Percentiles rank a stretch among this genome's conserved stretches.
phyloP scores from a whole-genome alignment of 2,329 filamentous ascomycete genomes.

The Diaporthe amygdali region DNA sequence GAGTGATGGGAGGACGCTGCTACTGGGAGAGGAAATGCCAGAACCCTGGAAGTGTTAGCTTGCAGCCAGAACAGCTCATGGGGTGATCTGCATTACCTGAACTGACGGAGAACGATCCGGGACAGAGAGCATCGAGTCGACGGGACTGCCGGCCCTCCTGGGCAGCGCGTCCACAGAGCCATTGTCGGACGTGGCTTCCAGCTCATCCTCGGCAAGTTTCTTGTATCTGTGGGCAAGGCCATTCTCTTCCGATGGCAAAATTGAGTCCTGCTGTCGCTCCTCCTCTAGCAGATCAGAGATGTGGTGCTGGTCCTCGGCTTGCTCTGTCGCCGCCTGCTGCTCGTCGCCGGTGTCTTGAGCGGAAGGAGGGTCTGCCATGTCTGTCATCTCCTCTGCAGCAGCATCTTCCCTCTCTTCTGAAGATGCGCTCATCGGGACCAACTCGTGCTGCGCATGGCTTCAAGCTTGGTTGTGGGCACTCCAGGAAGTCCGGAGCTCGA shows the following conservation, averaged over 20 bases:
- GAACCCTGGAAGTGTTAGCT: slow-evolving; percentile 53
- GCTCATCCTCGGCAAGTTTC: slow-evolving; percentile 47
- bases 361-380: slow-evolving; percentile 51
- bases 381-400: slow-evolving; percentile 51
- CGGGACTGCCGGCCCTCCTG: slow-evolving; percentile 67
- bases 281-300: slow-evolving; percentile 42
- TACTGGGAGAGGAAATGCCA: slow-evolving; percentile 69
- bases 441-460: slow-evolving; percentile 35
- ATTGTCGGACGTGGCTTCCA: slow-evolving; percentile 55
- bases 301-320: slow-evolving; percentile 39
- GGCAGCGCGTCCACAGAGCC: slow-evolving; percentile 57
- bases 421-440: slow-evolving; percentile 72
- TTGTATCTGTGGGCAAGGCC: slow-evolving; percentile 49
- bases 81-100: slow-evolving; percentile 57
- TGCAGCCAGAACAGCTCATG: background rate
- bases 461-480: background rate
- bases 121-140: slow-evolving; percentile 71
- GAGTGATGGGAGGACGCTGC: slow-evolving; percentile 73
- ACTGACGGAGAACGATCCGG: slow-evolving; percentile 86
- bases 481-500: slow-evolving; percentile 10
- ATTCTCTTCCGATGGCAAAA: slow-evolving; percentile 34
- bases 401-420: slow-evolving; percentile 66
- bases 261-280: slow-evolving; percentile 36
- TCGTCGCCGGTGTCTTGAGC: slow-evolving; percentile 47
- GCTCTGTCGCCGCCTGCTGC: slow-evolving; percentile 40